Evolutionary conservation across 2,329 filamentous ascomycete genomes (phyloP), one percentile per base, ranked within the genome.

Genomic region (Cladorrhinum sp.): DNA sequence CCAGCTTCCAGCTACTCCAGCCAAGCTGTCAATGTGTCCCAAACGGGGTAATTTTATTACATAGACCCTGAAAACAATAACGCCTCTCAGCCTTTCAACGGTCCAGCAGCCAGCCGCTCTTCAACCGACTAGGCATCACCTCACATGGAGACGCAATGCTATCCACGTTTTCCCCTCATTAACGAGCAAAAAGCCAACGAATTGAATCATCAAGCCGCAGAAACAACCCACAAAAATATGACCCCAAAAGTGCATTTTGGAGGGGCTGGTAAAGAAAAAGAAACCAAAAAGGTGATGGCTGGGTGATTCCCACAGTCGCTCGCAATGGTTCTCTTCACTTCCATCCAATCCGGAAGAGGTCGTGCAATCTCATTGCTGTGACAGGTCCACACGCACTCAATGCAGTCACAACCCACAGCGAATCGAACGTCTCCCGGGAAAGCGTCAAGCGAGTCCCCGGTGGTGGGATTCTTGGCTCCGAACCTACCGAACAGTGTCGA

Each of bases 271-370:
- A 59, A 53, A 8, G 3, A 13, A 13, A 16, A n/a, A 4, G 12
- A 32, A 32, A 7, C 29, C 29, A 32, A 32, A 32, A 32, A 32
- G 29, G 29, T n/a, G n/a, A 32, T 32, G 36, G 36, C 36, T 41
- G 36, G 36, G 36, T 32, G 29, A 32, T 32, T n/a, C n/a, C n/a
- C n/a, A n/a, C n/a, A n/a, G n/a, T n/a, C n/a, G n/a, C n/a, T n/a
- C n/a, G n/a, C n/a, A n/a, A n/a, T n/a, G n/a, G 56, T 41, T 41
- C 10, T 13, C 3, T 41, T 13, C 6, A 10, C 25, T 5, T 29
- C 36, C 63, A 61, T 62, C 71, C 71, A 73, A 72, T 73, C 61
- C 69, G 55, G n/a, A 66, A 56, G 59, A 67, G 62, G 69, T 69
- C 68, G 63, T 58, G 55, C 70, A 67, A 69, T 70, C 68, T 71